These are phyloP conservation scores for Actinidia arguta DNA, from an alignment of 179 eudicot species.

Conservation along the genomic window DNA sequence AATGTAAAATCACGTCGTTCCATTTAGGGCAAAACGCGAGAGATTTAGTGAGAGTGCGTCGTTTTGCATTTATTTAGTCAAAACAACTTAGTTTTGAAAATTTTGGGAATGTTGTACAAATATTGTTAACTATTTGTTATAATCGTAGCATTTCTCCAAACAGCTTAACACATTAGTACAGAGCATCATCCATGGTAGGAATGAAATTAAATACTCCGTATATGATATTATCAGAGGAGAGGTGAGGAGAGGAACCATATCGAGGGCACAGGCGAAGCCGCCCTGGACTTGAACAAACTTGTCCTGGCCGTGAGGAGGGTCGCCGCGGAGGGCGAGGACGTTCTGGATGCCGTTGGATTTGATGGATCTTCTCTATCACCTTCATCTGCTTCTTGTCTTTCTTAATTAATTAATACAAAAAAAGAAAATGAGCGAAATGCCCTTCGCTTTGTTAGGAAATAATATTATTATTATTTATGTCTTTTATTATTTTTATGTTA, in stretches of 20 bases:
- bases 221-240: background rate
- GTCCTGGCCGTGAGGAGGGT: constrained; percentile 99
- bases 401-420: background rate
- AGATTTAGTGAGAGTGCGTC: too few species aligned
- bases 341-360: constrained; percentile 84
- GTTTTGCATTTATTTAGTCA: too few species aligned
- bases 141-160: too few species aligned
- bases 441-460: too few species aligned
- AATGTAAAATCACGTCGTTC: too few species aligned
- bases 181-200: background rate
- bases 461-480: too few species aligned
- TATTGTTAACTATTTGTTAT: too few species aligned
- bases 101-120: too few species aligned
- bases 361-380: constrained; percentile 38
- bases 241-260: constrained; percentile 44
- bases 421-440: background rate
- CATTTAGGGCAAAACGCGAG: too few species aligned
- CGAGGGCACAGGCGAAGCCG: constrained; percentile 96
- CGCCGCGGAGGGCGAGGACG: constrained; percentile 94
- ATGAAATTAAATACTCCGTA: background rate
- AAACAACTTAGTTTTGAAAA: too few species aligned
- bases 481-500: too few species aligned
- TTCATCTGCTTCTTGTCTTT: background rate
- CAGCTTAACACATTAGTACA: too few species aligned
- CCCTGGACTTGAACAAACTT: constrained; percentile 91